Percentiles rank a stretch among this genome's conserved stretches.
These are phyloP conservation scores for Eimeria necatrix DNA, from an alignment of 169 alveolate genomes.

Conservation along the genomic window DNA sequence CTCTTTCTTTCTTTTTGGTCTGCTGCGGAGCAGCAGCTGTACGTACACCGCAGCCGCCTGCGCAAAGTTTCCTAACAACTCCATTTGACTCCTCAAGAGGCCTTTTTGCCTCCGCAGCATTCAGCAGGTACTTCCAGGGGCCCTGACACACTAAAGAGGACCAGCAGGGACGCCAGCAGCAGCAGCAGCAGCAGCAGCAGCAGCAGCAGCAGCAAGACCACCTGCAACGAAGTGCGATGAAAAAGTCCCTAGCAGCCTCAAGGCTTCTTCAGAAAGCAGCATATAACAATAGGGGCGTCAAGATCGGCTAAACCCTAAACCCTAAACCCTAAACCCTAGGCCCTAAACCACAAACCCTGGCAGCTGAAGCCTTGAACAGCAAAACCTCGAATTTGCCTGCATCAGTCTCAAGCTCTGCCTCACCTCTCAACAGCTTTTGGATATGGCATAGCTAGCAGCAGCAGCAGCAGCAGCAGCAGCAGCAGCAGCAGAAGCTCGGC, in stretches of 20 bases:
- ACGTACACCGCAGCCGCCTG: neutral
- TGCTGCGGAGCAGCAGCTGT: slow-evolving; percentile 21
- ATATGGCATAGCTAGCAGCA: no score
- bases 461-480: neutral
- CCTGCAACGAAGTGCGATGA: no score
- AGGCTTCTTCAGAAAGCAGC: no score
- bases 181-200: neutral
- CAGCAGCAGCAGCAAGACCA: neutral
- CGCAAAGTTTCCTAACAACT: neutral
- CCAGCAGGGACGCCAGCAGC: neutral
- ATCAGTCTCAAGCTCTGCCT: no score
- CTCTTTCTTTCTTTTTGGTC: neutral
- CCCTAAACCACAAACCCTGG: slow-evolving; percentile 31
- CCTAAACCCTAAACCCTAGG: slow-evolving; percentile 32
- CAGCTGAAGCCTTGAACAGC: no score
- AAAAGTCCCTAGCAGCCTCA: no score
- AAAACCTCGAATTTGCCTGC: no score
- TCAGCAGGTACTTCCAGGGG: neutral
- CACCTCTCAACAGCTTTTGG: no score
- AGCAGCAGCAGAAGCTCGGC: neutral
- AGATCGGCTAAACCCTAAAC: slow-evolving; percentile 45
- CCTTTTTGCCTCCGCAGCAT: neutral
- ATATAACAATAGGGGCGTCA: no score
- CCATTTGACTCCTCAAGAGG: neutral
- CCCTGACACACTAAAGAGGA: neutral